phyloP scores from a whole-genome alignment of 2,329 filamentous ascomycete species.

The Phialophora tarda region DNA sequence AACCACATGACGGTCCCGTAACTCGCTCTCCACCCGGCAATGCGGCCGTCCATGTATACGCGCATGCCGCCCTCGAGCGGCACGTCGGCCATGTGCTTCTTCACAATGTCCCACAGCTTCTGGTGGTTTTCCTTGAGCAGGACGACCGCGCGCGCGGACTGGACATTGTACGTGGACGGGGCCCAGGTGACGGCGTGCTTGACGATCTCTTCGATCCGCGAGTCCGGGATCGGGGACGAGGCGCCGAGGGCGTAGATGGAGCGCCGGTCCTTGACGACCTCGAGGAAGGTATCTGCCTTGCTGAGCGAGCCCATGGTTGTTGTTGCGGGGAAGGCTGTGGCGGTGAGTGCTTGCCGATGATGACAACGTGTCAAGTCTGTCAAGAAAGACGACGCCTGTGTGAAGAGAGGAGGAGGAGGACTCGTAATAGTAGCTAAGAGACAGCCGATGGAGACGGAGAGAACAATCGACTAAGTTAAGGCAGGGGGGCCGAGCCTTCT shows the following conservation, averaged over 20 bases:
- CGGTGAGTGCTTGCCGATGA: neutral
- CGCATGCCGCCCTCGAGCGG: constrained; percentile 24
- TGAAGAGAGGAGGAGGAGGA: neutral
- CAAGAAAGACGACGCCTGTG: neutral
- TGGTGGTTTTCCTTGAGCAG: constrained; percentile 83
- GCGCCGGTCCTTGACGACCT: constrained; percentile 29
- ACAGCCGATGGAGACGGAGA: neutral
- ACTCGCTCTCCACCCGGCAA: constrained; percentile 51
- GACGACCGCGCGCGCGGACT: constrained; percentile 78
- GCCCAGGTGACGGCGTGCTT: constrained; percentile 34
- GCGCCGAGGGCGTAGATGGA: constrained; percentile 34
- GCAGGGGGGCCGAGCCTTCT: constrained; percentile 1
- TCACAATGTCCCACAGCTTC: constrained; percentile 79
- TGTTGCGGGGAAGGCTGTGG: neutral
- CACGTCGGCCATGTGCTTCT: constrained; percentile 28
- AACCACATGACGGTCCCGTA: constrained; percentile 89
- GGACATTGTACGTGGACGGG: constrained; percentile 86
- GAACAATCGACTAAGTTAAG: neutral
- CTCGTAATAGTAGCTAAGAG: neutral
- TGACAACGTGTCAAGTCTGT: neutral
- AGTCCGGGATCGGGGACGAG: constrained; percentile 33
- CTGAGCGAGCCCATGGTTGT: constrained; percentile 7
- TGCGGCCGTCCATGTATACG: constrained; percentile 21
- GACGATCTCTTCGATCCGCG: constrained; percentile 36
- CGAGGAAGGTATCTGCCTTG: constrained; percentile 28